phyloP scores from a whole-genome alignment of 805 yeast species.

The Suhomyces emberorum region DNA sequence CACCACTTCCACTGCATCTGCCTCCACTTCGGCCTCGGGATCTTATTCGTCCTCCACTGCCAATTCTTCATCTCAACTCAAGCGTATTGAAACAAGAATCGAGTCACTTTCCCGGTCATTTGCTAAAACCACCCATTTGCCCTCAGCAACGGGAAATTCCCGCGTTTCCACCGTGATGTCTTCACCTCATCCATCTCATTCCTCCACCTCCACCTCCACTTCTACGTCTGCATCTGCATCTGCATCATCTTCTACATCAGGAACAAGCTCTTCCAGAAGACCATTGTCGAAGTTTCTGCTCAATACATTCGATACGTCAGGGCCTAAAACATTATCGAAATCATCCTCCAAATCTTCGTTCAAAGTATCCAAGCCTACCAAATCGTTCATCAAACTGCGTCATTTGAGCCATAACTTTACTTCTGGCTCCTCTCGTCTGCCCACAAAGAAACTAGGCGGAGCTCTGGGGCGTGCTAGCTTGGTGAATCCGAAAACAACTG shows the following conservation, averaged over 20 bases:
- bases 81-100: slow-evolving; percentile 19
- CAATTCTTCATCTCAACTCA: slow-evolving; percentile 12
- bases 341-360: too few relatives aligned
- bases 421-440: neutral
- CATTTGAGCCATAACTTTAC: slow-evolving; percentile 1
- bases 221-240: neutral
- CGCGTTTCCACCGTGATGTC: too few relatives aligned
- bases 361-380: slow-evolving; percentile 1
- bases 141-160: too few relatives aligned
- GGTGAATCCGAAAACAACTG: too few relatives aligned
- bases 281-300: slow-evolving; percentile 15
- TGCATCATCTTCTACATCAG: neutral
- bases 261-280: slow-evolving; percentile 5
- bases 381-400: slow-evolving; percentile 2
- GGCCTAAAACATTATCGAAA: neutral
- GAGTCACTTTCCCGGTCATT: slow-evolving; percentile 16
- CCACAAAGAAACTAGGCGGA: neutral
- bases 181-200: too few relatives aligned
- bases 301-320: slow-evolving; percentile 10
- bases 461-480: too few relatives aligned
- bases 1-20: neutral
- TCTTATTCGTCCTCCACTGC: slow-evolving; percentile 2
- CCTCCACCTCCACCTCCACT: too few relatives aligned
- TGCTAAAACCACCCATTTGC: slow-evolving; percentile 3
- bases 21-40: neutral